Conservation (phyloP, 192 early-diverging fungal genomes). For the Podila verticillata region DNA sequence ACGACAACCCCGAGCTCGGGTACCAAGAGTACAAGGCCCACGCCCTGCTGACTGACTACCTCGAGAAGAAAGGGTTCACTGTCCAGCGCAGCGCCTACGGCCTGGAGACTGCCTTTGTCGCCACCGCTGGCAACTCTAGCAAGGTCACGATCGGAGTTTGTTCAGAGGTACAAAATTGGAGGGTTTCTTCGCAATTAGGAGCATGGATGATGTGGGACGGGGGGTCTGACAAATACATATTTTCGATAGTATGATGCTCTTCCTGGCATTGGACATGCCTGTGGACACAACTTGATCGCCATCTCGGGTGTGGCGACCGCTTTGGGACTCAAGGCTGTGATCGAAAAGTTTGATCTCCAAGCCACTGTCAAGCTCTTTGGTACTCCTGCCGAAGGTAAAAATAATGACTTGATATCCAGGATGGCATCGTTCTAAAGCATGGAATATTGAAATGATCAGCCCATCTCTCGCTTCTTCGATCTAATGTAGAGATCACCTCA, state of each 20-base stretch:
- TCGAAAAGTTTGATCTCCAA: constrained; percentile 54
- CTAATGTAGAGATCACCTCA: too few relatives aligned
- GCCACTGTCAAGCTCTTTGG: constrained; percentile 79
- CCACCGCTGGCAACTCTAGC: constrained; percentile 48
- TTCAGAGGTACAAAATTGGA: constrained; percentile 33
- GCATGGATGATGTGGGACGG: background rate
- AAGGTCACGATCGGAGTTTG: constrained; percentile 47
- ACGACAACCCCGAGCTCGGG: constrained; percentile 67
- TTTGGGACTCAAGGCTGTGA: constrained; percentile 53
- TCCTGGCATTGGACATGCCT: constrained; percentile 72
- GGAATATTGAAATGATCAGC: background rate
- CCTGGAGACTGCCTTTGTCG: constrained; percentile 80
- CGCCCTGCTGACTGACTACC: constrained; percentile 68
- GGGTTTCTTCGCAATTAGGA: background rate
- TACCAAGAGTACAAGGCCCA: constrained; percentile 68
- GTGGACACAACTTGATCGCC: constrained; percentile 81
- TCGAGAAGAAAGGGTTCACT: constrained; percentile 70
- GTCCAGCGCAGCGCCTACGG: constrained; percentile 68
- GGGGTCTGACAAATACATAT: background rate
- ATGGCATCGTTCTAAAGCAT: background rate
- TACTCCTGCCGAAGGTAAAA: constrained; percentile 76
- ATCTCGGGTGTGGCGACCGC: constrained; percentile 74
- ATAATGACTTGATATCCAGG: background rate
- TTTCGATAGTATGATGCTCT: constrained; percentile 68
- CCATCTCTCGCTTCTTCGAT: background rate